A percentile compares a stretch with the other conserved stretches of the same genome.
Evolutionary conservation across 768 basidiomycete species (phyloP).

Genomic region (Floccularia luteovirens): DNA sequence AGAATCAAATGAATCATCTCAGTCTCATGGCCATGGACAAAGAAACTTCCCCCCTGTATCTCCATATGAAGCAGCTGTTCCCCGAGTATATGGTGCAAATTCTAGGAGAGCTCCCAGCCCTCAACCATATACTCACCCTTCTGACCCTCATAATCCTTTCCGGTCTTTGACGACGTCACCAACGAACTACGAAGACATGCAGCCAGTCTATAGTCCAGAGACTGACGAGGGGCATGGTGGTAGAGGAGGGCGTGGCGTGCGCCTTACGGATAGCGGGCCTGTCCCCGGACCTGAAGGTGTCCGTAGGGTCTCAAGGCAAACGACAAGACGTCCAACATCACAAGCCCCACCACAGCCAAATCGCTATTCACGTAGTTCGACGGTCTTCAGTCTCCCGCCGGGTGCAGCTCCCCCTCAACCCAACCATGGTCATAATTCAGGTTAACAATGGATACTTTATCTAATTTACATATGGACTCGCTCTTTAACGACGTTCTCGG

Average conservation of each 20-base stretch:
- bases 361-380: constrained; percentile 62
- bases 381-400: constrained; percentile 51
- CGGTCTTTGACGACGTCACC: constrained; percentile 35
- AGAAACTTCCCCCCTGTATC: background rate
- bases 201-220: constrained; percentile 25
- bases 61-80: background rate
- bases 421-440: constrained; percentile 14
- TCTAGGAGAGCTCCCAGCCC: constrained; percentile 16
- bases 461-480: background rate
- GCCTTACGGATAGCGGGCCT: constrained; percentile 77
- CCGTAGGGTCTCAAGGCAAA: constrained; percentile 64
- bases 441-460: background rate
- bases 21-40: no score
- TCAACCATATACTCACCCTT: constrained; percentile 24
- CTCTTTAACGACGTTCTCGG: background rate
- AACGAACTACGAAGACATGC: constrained; percentile 28
- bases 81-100: constrained; percentile 6
- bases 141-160: constrained; percentile 53
- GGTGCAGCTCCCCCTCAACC: constrained; percentile 65
- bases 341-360: constrained; percentile 56
- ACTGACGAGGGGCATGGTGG: constrained; percentile 20
- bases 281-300: constrained; percentile 76
- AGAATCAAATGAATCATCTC: constrained; percentile 29
- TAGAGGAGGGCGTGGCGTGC: constrained; percentile 54
- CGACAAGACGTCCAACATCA: constrained; percentile 49